Evolutionary conservation across 2,329 filamentous ascomycete genomes (phyloP), one percentile per base, ranked within the genome.

Genomic region (Pleurostoma richardsiae): DNA sequence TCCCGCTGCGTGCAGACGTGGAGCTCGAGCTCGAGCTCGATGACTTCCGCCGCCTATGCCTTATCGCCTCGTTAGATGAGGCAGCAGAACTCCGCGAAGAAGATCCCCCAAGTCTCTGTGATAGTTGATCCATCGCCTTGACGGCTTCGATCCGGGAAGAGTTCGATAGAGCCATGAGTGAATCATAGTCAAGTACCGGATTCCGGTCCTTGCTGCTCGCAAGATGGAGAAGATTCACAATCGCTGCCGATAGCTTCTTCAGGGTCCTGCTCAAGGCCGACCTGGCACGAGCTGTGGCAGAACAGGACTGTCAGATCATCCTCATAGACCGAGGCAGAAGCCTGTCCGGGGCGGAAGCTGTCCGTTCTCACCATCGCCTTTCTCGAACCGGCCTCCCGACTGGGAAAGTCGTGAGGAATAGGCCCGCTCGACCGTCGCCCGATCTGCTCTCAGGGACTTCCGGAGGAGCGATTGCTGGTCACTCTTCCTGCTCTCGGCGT

Each of bases 81-180:
- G 41, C 44, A 27, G 54, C 41, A 4, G 56, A 57, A 28, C 52
- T 47, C 7, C 54, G 45, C 6, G 51, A 50, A 4, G 60, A 55
- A 38, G 56, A 49, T 44, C 53, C 52, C n/a, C 51, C 50, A 27
- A 65, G 49, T 4, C 64, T 56, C 29, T 53, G 60, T 2, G 75
- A 77, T 29, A 79, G 60, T 11, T 67, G 64, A 43, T 74, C 67
- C 45, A 80, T 77, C 6, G 74, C 65, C 46, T 64, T 63, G 49
- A 79, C 67, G 2, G 74, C 72, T 43, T 77, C 71, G n/a, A 65
- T 49, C 29, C 74, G 65, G 0, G 74, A 77, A 3, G 67, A 58
- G 48, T 69, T 71, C 4, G 74, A 79, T 29, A 79, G 55, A 5
- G 68, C 65, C 49, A 70, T 59, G 29, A 80, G 64, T 3, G 71